Conservation (phyloP, 371 early-diverging fungal species). For the Lichtheimia ornata region DNA sequence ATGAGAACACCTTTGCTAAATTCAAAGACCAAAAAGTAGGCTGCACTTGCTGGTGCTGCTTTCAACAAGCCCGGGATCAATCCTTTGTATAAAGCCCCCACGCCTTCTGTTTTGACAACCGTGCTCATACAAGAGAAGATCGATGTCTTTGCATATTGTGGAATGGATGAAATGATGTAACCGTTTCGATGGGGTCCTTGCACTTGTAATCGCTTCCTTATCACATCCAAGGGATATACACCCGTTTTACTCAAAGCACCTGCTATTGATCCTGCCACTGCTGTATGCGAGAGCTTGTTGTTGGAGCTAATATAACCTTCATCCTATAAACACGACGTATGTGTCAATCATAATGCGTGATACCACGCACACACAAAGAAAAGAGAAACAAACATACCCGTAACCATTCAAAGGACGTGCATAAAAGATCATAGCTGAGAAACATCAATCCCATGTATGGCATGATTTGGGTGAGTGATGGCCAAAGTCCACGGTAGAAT, state of each 20-base stretch:
- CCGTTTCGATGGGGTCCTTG: constrained; percentile 66
- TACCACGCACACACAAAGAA: neutral
- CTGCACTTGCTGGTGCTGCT: constrained; percentile 1
- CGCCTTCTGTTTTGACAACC: neutral
- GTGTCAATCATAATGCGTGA: neutral
- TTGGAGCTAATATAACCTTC: constrained; percentile 17
- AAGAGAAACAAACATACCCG: constrained; percentile 33
- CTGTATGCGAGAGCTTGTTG: constrained; percentile 56
- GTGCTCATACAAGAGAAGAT: neutral
- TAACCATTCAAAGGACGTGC: constrained; percentile 39
- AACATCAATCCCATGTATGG: constrained; percentile 93
- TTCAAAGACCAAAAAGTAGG: constrained; percentile 1
- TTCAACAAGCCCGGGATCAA: neutral
- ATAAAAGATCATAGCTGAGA: constrained; percentile 68
- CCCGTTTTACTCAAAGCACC: constrained; percentile 81
- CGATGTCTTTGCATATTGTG: constrained; percentile 43
- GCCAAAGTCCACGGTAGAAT: constrained; percentile 85
- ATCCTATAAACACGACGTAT: constrained; percentile 17
- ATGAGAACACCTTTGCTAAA: neutral
- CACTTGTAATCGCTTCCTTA: constrained; percentile 77
- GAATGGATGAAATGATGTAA: constrained; percentile 50
- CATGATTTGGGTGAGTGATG: constrained; percentile 84
- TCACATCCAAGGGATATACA: constrained; percentile 90
- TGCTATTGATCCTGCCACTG: constrained; percentile 78
- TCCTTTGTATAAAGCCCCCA: constrained; percentile 1